A percentile compares a stretch with the other conserved stretches of the same genome.
Evolutionary conservation across 352 stramenopile species (phyloP).

Genomic region (Elongisporangium prolatum): DNA sequence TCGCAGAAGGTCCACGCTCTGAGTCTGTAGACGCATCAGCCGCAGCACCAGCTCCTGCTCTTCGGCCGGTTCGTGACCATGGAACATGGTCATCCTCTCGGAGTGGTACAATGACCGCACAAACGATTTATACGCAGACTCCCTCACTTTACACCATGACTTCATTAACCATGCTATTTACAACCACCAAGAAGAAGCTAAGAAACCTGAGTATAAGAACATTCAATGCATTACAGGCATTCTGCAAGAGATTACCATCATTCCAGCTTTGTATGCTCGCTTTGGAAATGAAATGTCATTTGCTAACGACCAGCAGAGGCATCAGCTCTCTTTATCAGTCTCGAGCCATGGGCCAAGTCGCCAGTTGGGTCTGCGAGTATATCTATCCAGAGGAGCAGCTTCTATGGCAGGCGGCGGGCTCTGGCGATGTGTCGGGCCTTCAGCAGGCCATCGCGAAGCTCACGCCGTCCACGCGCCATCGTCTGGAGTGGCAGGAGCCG

Average conservation of each 20-base stretch:
- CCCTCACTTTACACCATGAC: neutral
- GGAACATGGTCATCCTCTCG: too few relatives aligned
- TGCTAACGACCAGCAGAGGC: neutral
- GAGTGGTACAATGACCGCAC: neutral
- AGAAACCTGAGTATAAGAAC: neutral
- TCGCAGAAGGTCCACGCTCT: neutral
- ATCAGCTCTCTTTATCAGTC: neutral
- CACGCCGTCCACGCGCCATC: slow-evolving; percentile 30
- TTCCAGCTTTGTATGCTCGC: neutral
- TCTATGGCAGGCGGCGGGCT: slow-evolving; percentile 42
- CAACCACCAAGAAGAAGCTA: neutral
- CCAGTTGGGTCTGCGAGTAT: slow-evolving; percentile 49
- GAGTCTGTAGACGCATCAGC: neutral
- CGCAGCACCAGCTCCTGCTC: neutral
- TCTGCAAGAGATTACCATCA: neutral
- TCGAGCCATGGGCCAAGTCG: slow-evolving; percentile 31
- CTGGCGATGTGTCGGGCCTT: slow-evolving; percentile 30
- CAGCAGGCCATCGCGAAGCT: slow-evolving; percentile 27
- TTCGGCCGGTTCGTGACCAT: neutral
- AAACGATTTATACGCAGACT: too few relatives aligned
- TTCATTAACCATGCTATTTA: too few relatives aligned
- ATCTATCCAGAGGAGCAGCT: slow-evolving; percentile 53
- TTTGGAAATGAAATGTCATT: neutral
- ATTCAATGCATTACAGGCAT: neutral
- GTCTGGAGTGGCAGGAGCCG: slow-evolving; percentile 56